These are phyloP conservation scores for Malassezia restricta DNA, from an alignment of 1,284 basidiomycete species.

Conservation along the genomic window DNA sequence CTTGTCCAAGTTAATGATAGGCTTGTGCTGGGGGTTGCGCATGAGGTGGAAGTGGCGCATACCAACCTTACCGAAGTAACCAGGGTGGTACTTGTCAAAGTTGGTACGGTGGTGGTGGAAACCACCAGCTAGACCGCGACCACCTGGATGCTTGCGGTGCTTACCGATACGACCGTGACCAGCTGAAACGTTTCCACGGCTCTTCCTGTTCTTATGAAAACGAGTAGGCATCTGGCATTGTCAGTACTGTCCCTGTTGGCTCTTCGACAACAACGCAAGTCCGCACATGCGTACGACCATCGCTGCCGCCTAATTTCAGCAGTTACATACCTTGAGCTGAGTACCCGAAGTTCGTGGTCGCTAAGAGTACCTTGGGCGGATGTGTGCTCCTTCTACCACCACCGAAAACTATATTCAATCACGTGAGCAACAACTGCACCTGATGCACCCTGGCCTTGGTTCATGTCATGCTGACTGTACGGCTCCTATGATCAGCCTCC, in stretches of 20 bases:
- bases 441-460: neutral
- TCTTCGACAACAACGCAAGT: neutral
- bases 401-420: conserved; percentile 13
- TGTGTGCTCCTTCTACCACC: neutral
- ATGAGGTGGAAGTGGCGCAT: conserved; percentile 97
- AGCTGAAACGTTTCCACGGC: conserved; percentile 73
- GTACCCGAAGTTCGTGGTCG: conserved; percentile 17
- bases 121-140: conserved; percentile 99
- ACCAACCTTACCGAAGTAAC: conserved; percentile 91
- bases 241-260: neutral
- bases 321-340: conserved; percentile 12
- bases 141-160: conserved; percentile 99
- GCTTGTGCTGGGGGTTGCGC: conserved; percentile 77
- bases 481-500: too few species aligned
- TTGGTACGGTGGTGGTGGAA: conserved; percentile 85
- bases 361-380: neutral
- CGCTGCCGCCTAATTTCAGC: neutral
- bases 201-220: conserved; percentile 91
- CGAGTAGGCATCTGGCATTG: conserved; percentile 67
- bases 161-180: conserved; percentile 94
- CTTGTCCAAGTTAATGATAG: conserved; percentile 67
- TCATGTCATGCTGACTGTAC: neutral
- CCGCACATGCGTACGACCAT: neutral
- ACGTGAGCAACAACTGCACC: conserved; percentile 2
- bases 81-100: conserved; percentile 50